A percentile compares a stretch with the other conserved stretches of the same genome.
Evolutionary conservation across 208 protist species (phyloP).

Genomic region (Crithidia bombi): DNA sequence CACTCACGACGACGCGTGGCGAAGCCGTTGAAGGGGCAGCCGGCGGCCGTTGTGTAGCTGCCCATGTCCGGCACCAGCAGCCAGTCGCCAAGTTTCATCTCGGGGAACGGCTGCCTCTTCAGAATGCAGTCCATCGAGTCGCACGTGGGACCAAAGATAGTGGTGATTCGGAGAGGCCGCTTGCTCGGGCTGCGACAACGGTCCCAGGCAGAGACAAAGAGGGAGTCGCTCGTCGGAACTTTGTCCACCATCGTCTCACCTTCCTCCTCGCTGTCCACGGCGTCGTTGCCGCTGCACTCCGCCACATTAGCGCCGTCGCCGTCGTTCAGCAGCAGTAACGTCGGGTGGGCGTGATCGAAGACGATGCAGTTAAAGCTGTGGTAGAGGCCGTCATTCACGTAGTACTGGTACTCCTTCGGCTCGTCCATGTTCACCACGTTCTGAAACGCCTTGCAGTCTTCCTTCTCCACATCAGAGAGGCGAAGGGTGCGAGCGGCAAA

Average conservation of each 20-base stretch:
- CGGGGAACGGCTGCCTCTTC: constrained; percentile 68
- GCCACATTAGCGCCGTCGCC: constrained; percentile 28
- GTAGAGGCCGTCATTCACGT: constrained; percentile 89
- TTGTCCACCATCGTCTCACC: constrained; percentile 21
- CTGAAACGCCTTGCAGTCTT: constrained; percentile 27
- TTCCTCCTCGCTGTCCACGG: constrained; percentile 20
- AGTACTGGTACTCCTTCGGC: constrained; percentile 72
- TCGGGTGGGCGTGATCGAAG: constrained; percentile 76
- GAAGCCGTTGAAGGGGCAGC: constrained; percentile 87
- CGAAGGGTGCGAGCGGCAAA: constrained; percentile 52
- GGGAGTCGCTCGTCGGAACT: constrained; percentile 20
- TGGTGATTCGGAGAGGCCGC: constrained; percentile 56
- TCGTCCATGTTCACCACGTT: constrained; percentile 30
- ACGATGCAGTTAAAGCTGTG: constrained; percentile 88
- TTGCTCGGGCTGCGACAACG: constrained; percentile 23
- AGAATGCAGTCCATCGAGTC: constrained; percentile 85
- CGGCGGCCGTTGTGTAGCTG: constrained; percentile 84
- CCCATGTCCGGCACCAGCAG: constrained; percentile 81
- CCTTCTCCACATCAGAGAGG: constrained; percentile 38
- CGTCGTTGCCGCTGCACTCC: constrained; percentile 9
- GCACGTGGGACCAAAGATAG: constrained; percentile 89
- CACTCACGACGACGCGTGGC: constrained; percentile 52
- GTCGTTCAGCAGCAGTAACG: constrained; percentile 50
- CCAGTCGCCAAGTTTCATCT: constrained; percentile 85
- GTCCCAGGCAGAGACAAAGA: constrained; percentile 25